Base-by-base conservation (phyloP, 2,329 filamentous ascomycete species). In the Diaporthe velutina region DNA sequence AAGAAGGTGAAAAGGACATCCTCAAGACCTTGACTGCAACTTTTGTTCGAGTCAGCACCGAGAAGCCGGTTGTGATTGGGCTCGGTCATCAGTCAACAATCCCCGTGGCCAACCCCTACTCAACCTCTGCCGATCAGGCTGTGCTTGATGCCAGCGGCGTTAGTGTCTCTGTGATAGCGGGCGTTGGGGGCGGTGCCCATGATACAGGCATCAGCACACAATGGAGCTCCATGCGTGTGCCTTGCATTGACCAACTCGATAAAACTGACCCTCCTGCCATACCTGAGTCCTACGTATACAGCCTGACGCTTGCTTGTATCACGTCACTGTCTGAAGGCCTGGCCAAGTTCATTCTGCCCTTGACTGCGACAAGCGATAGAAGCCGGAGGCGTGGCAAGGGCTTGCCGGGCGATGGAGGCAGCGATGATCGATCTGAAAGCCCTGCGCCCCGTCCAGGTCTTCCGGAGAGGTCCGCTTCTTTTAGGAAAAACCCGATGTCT, bases 271-370 rank as follows among this genome's bases (percentile, higher is more conserved):
- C 96, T 0, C 95, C 96, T 5, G 79, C 87, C 0, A 90, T 98
- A 30, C 97, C 97, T 0, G 96, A 98, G 76, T 98, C 97, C 0
- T 99, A 99, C 80, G 90, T 98, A 10, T 98, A 98, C 84, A 95
- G 94, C 76, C 87, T 99, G 64, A 94, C 96, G 1, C 85, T 99
- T 55, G 93, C 94, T 3, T 98, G 96, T 80, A 93, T 99, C 75
- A 96, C 94, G 58, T 95, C 93, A 1, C 90, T 99, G 67, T 98
- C 96, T 0, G 97, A 99, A 80, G 95, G 95, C 2, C 87, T 99
- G 25, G 97, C 96, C 40, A 98, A 96, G 81, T 98, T 98, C 78
- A 93, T 98, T 61, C 88, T 99, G 19, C 97, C 97, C 0, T 85
- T 99, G 50, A 98, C 97, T 0, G 94, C 98, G 1, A 93, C 95